These are phyloP conservation scores for Cajanus cajan DNA, from an alignment of 306 rosid species.

Conservation along the genomic window DNA sequence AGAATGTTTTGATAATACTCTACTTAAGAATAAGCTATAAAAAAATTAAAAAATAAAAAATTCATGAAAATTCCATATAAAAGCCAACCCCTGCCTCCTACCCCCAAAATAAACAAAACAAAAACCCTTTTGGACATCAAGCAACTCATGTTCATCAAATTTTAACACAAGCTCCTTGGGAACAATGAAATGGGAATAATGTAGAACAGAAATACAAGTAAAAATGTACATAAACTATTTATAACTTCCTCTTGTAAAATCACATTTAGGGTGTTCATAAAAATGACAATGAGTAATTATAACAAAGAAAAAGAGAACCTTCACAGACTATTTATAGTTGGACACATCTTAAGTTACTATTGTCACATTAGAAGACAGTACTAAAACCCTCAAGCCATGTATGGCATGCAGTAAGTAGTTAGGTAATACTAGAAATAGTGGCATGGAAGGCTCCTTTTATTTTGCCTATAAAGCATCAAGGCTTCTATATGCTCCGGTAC, in stretches of 20 bases:
- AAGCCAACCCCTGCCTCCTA: neutral
- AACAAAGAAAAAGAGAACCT: conserved; percentile 6
- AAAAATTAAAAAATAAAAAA: neutral
- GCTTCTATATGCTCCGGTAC: neutral
- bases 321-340: neutral
- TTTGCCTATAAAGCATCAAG: neutral
- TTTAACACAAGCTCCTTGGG: neutral
- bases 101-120: neutral
- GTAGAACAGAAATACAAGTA: conserved; percentile 8
- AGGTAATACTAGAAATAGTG: too few species aligned
- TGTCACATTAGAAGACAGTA: conserved; percentile 6
- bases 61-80: neutral
- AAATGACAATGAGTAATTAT: neutral
- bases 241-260: neutral
- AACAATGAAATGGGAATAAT: neutral
- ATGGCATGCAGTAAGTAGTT: too few species aligned
- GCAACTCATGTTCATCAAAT: neutral
- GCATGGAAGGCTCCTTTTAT: neutral
- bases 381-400: too few species aligned
- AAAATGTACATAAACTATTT: neutral
- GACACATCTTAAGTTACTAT: neutral
- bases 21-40: neutral
- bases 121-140: neutral
- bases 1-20: too few species aligned
- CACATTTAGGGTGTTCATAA: neutral